phyloP scores from a whole-genome alignment of 2,329 filamentous ascomycete species.

The Phaeosphaeriaceae sp. region DNA sequence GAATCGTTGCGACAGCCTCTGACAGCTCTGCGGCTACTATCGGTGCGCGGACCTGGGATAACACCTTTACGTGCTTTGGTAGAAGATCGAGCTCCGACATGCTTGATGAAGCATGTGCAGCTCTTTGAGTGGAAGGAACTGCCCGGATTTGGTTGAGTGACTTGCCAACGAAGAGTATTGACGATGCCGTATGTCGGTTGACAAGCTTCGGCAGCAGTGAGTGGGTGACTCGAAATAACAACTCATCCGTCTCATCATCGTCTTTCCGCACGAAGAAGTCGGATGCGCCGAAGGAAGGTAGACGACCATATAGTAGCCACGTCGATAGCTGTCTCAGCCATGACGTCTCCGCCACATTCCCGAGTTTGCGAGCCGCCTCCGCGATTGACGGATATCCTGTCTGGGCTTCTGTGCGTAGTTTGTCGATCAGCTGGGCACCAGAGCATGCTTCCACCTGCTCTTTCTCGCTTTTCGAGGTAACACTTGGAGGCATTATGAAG shows the following conservation, averaged over 20 bases:
- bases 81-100: constrained; percentile 65
- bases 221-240: constrained; percentile 36
- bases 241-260: constrained; percentile 42
- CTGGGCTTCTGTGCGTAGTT: constrained; percentile 75
- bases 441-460: constrained; percentile 55
- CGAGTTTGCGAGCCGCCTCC: constrained; percentile 73
- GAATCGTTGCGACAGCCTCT: constrained; percentile 75
- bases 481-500: constrained; percentile 65
- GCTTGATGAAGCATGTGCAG: constrained; percentile 32
- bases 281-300: constrained; percentile 77
- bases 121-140: constrained; percentile 38
- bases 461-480: constrained; percentile 16
- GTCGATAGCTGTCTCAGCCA: constrained; percentile 91
- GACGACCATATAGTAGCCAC: constrained; percentile 87
- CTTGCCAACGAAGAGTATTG: constrained; percentile 89
- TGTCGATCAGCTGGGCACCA: constrained; percentile 78
- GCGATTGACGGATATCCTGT: constrained; percentile 91
- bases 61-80: constrained; percentile 71
- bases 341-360: constrained; percentile 81
- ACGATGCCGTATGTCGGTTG: constrained; percentile 73
- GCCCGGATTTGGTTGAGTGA: constrained; percentile 82
- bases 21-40: constrained; percentile 76
- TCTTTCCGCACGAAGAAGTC: constrained; percentile 79
- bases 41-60: constrained; percentile 74
- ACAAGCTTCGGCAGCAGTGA: constrained; percentile 81